Evolutionary conservation across 805 yeast species (phyloP).

Genomic region (Maudiozyma pseudohumilis): DNA sequence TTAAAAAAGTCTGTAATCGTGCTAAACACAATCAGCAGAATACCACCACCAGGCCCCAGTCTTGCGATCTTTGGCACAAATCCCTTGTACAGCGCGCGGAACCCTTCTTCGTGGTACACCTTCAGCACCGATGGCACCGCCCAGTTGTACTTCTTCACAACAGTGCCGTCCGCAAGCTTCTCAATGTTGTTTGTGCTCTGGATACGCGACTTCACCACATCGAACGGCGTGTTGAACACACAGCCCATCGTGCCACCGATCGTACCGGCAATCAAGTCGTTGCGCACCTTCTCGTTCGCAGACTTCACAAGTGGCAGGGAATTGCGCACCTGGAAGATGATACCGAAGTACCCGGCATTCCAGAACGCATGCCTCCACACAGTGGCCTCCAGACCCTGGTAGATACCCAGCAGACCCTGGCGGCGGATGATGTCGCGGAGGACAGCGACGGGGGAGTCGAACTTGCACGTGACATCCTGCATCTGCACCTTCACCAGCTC

Average conservation of each 20-base stretch:
- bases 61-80: conserved; percentile 94
- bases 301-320: conserved; percentile 70
- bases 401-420: conserved; percentile 77
- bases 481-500: conserved; percentile 91
- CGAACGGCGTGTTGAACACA: conserved; percentile 90
- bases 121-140: conserved; percentile 67
- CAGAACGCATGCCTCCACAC: conserved; percentile 93
- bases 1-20: conserved; percentile 90
- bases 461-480: conserved; percentile 83
- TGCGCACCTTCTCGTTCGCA: conserved; percentile 64
- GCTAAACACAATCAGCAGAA: conserved; percentile 91
- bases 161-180: conserved; percentile 45
- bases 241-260: conserved; percentile 98
- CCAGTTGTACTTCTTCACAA: conserved; percentile 85
- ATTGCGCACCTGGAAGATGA: conserved; percentile 75
- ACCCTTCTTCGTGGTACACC: conserved; percentile 81
- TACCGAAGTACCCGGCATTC: conserved; percentile 98
- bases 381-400: conserved; percentile 94
- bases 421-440: conserved; percentile 56
- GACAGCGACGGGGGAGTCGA: conserved; percentile 62
- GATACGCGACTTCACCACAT: conserved; percentile 92
- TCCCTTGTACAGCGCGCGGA: conserved; percentile 85
- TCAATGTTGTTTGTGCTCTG: conserved; percentile 39
- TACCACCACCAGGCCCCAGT: conserved; percentile 99
- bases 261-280: conserved; percentile 86